Base-by-base conservation (phyloP, 805 yeast species). In the Blastobotrys robertii region DNA sequence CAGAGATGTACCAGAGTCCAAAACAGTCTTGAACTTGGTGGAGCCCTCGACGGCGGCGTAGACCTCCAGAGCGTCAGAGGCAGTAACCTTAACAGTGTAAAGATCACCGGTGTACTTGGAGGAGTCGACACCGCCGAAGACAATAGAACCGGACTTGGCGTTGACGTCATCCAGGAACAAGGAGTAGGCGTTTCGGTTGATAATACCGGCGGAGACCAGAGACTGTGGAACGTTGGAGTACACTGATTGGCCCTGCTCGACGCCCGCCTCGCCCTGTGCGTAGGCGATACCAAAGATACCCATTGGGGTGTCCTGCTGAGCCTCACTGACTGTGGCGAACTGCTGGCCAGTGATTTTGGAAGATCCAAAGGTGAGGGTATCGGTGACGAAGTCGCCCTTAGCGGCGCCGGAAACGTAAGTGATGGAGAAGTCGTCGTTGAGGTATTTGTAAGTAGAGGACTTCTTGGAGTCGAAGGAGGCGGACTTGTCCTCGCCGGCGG, bases 221-320 rank as follows among this genome's bases (percentile, higher is more conserved):
- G 70, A 70, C 38, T 66, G 50, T 0, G 92, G 92, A 43, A 81
- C 60, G 57, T 83, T 82, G 39, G 70, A 65, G 58, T 82, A 82
- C 10, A 30, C 41, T n/a, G 14, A 42, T 36, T 37, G 40, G 25
- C 34, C 40, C 8, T 14, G 13, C n/a, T 12, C 8, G 5, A 12
- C 33, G 8, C 42, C 45, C n/a, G 60, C 50, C 46, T 57, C 62
- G 38, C 47, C 48, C 11, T 50, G 12, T 11, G 48, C 37, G 39
- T 48, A 47, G 11, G 60, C 60, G 19, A 58, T 51, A 11, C 62
- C 62, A 41, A 57, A 47, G 34, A 57, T 50, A 19, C 47, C 50
- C 29, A 38, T 28, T 10, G 42, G 33, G 34, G 30, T 36, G 8
- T 34, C 42, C 6, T 19, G 30, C n/a, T 34, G 19, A 11, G 44